Evolutionary conservation across 495 filamentous ascomycete species (phyloP), one percentile per base, ranked within the genome.

Genomic region (Bacidia rubella): DNA sequence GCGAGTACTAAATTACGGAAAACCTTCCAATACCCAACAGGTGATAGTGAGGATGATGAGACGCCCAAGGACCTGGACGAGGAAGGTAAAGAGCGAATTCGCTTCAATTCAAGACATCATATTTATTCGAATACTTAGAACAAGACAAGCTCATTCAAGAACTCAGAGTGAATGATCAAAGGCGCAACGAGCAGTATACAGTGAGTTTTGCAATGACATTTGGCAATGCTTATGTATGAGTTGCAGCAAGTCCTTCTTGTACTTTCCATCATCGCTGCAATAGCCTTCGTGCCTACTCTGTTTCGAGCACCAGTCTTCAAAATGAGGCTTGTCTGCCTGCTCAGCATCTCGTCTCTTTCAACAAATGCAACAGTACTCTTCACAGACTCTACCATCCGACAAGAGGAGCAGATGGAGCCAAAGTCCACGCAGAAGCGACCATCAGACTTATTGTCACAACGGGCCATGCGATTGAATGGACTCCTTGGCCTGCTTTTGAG

Each of bases 71-170:
- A 80, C 52, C 58, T 82, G 27, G 82, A 85, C 56, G 82, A 84
- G 61, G 73, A 84, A 74, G 78, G 78, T 80, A 45, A 50, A n/a
- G n/a, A n/a, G n/a, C n/a, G n/a, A n/a, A n/a, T n/a, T n/a, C n/a
- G n/a, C 53, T 39, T 38, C 17, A 49, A 54, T 62, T 50, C 54
- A 43, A 26, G 11, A 20, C 2, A 29, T 26, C 9, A 49, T 17
- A 17, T 3, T 22, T 39, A 52, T 23, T 41, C 12, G 62, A 25
- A 65, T 45, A 32, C 58, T 35, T 52, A 78, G 81, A 88, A 62
- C 86, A 92, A 69, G 86, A 89, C 59, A 63, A 67, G 46, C 66
- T 88, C 0, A 89, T 92, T 56, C 52, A 61, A 11, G 58, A 65
- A 54, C 73, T 90, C 19, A 62, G 72, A 29, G 45, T 38, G 17